These are phyloP conservation scores for Sarocladiaceae sp. DNA, from an alignment of 2,329 filamentous ascomycete species.

Conservation along the genomic window DNA sequence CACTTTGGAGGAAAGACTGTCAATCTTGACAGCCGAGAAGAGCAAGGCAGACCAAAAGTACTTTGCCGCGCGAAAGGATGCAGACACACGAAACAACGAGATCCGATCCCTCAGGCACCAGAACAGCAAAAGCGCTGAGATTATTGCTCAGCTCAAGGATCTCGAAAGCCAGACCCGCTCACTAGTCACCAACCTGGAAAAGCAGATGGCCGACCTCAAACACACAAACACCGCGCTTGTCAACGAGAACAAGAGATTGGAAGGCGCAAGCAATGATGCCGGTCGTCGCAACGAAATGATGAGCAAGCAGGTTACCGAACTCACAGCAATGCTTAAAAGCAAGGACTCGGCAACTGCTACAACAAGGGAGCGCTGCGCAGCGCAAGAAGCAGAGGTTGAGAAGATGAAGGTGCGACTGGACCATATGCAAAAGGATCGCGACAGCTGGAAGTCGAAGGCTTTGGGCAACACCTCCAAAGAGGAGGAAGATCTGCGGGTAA, in stretches of 20 bases:
- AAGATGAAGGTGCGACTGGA: constrained; percentile 72
- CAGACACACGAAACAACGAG: constrained; percentile 77
- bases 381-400: constrained; percentile 70
- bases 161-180: constrained; percentile 71
- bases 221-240: constrained; percentile 68
- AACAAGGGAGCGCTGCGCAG: constrained; percentile 51
- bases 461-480: constrained; percentile 75
- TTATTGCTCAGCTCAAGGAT: constrained; percentile 89
- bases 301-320: constrained; percentile 67
- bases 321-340: constrained; percentile 65
- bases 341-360: constrained; percentile 60
- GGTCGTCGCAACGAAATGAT: constrained; percentile 64
- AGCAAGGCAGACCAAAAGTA: constrained; percentile 97
- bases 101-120: constrained; percentile 73
- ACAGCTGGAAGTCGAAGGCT: constrained; percentile 79
- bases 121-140: constrained; percentile 85
- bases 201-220: constrained; percentile 78
- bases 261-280: constrained; percentile 65
- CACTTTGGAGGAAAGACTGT: constrained; percentile 70
- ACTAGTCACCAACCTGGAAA: constrained; percentile 78
- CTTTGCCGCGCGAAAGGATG: constrained; percentile 90
- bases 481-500: constrained; percentile 79
- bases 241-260: constrained; percentile 67
- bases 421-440: constrained; percentile 73
- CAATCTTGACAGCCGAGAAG: constrained; percentile 76